These are phyloP conservation scores for Scedosporium apiospermum DNA, from an alignment of 2,329 filamentous ascomycete genomes.

Conservation along the genomic window DNA sequence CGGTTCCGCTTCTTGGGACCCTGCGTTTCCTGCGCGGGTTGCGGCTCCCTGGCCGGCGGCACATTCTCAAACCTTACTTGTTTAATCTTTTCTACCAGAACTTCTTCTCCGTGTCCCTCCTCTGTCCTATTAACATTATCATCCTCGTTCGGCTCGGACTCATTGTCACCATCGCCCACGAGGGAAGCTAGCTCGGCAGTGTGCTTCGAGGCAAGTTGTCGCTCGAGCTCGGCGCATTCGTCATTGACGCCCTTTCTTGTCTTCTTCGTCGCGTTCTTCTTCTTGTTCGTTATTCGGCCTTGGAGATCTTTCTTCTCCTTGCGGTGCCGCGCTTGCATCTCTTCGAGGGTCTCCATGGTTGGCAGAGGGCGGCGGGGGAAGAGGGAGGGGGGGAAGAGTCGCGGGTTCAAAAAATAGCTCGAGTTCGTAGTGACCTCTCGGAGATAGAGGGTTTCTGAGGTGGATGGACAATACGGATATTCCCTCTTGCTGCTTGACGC, in stretches of 20 bases:
- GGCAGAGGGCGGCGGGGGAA: not conserved
- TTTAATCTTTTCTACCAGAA: constrained; percentile 12
- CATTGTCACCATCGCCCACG: constrained; percentile 15
- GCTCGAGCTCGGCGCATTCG: constrained; percentile 65
- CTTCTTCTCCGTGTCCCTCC: constrained; percentile 8
- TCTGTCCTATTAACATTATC: constrained; percentile 14
- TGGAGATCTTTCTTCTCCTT: constrained; percentile 86
- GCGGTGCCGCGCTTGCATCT: constrained; percentile 69
- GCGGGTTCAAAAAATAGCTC: not conserved
- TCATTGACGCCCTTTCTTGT: constrained; percentile 65
- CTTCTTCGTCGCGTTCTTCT: constrained; percentile 91
- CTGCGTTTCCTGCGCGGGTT: constrained; percentile 5
- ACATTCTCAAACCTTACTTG: constrained; percentile 13
- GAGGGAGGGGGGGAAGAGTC: too few relatives aligned
- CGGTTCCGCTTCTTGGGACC: constrained; percentile 68
- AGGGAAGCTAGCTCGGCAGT: constrained; percentile 45
- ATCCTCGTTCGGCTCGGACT: not conserved
- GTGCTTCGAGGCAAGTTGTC: constrained; percentile 56
- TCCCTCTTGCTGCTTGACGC: too few relatives aligned
- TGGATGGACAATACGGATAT: too few relatives aligned
- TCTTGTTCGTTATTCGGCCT: constrained; percentile 81
- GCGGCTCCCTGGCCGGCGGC: constrained; percentile 4
- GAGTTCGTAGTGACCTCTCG: not conserved
- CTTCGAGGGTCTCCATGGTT: constrained; percentile 51
- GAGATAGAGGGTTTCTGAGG: too few relatives aligned